Evolutionary conservation across 192 early-diverging fungal species (phyloP), one percentile per base, ranked within the genome.

Genomic region (Podila verticillata): DNA sequence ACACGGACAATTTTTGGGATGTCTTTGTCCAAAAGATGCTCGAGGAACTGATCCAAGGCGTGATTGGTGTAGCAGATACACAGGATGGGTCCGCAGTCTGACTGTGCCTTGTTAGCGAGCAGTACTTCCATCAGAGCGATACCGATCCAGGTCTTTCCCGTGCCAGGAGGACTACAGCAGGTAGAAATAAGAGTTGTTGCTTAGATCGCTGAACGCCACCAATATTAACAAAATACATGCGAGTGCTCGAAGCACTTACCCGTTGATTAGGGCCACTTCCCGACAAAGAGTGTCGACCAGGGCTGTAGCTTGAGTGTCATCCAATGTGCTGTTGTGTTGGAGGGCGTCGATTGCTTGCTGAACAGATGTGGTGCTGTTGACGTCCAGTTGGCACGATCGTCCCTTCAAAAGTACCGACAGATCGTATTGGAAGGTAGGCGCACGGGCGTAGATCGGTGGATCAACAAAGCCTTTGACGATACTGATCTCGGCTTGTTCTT

Each of bases 21-120:
- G 1, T 63, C 81, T 20, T 62, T 48, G 30, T 89, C 80, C 3
- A 90, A 57, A 7, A 91, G 63, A 58, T 88, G 82, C 57, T 87
- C 86, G 0, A 91, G 60, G 65, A 91, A 91, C 66, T 90, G 87
- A 49, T 90, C 90, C 12, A 91, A 64, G 4, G 90, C 90, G 57
- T 89, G 90, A 57, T 91, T 91, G 15, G 89, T 91, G 57, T 83
- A 88, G 48, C 84, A 85, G 22, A 91, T 81, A 29, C 81, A 68
- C 4, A 91, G 73, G 48, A 89, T 84, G 0, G 85, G 89, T 29
- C 65, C 75, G 15, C 77, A 64, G 13, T 67, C 74, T 35, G 71
- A 69, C 5, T 6, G 32, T 13, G 56, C 20, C 30, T 66, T 74
- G 75, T 82, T 82, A 28, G 66, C 67, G 2, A 82, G 35, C 3